Base-by-base conservation (phyloP, 2,329 filamentous ascomycete genomes). In the Helotiales sp. region DNA sequence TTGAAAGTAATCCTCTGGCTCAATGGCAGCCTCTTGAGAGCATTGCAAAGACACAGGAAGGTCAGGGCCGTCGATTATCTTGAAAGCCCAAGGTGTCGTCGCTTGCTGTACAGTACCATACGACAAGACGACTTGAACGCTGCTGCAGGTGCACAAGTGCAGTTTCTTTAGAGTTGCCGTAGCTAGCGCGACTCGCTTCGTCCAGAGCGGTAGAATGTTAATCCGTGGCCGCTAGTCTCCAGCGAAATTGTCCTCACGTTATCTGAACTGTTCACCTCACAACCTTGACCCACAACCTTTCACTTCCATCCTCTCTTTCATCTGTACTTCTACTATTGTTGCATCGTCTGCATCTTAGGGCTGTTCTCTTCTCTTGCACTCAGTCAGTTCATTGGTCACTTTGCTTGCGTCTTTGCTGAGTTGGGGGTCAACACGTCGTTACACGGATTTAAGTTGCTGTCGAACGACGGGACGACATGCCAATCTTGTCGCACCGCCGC, bases 41-140 rank as follows among this genome's bases (percentile, higher is more conserved):
- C 55, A 59, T 43, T 26, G 17, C 8, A 55, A 22, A 34, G 8
- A 28, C 43, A 55, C 5, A 22, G 20, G 22, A 43, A 32, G 40
- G 61, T 47, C 37, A n/a, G 32, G 15, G 20, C 24, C 8, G 34
- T 57, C 20, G 63, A 66, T 66, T 58, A 64, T 64, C 43, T 50
- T 59, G 52, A 57, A 57, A 59, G 37, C n/a, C 30, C 1, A n/a
- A 22, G 54, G 13, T 15, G 24, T 22, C 22, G 52, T 11, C n/a
- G 45, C 45, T n/a, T n/a, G n/a, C n/a, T n/a, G n/a, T n/a, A n/a
- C n/a, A n/a, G n/a, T n/a, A 26, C 45, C 45, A 49, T 49, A 49
- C 45, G 24, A 22, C n/a, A 26, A 3, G 22, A 11, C 22, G 30
- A 40, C 5, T 45, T 26, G 32, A 43, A 15, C 52, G 24, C 28